phyloP scores from a whole-genome alignment of 2,329 filamentous ascomycete genomes.

The Penicillium capsulatum region DNA sequence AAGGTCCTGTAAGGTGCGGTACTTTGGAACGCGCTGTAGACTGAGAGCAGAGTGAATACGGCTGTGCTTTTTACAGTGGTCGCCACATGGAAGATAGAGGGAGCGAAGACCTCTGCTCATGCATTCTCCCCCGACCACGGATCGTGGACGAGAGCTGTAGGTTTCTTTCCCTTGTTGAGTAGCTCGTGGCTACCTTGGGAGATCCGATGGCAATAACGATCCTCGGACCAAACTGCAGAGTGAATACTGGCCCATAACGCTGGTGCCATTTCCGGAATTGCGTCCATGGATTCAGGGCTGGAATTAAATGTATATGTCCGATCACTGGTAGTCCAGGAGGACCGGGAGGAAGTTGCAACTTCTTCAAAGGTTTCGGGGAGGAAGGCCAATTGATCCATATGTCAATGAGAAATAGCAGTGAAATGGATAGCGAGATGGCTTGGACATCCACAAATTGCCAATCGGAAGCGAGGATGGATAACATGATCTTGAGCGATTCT shows the following conservation, averaged over 20 bases:
- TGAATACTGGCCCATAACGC: slow-evolving; percentile 35
- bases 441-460: no score
- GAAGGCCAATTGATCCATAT: no score
- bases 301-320: not conserved
- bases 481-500: no score
- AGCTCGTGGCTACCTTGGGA: slow-evolving; percentile 50
- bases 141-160: slow-evolving; percentile 52
- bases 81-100: slow-evolving; percentile 43
- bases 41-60: slow-evolving; percentile 37
- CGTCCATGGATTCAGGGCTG: not conserved
- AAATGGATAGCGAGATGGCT: no score
- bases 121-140: slow-evolving; percentile 48
- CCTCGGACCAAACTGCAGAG: slow-evolving; percentile 28
- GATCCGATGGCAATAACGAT: slow-evolving; percentile 45
- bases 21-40: slow-evolving; percentile 30
- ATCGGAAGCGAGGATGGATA: no score
- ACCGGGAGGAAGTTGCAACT: not conserved
- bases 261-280: slow-evolving; percentile 26
- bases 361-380: no score
- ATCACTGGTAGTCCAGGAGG: not conserved
- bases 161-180: slow-evolving; percentile 52
- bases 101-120: slow-evolving; percentile 41
- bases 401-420: no score
- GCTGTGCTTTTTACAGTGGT: slow-evolving; percentile 39
- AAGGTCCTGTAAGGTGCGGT: slow-evolving; percentile 44